Evolutionary conservation across 2,329 filamentous ascomycete genomes (phyloP).

Genomic region (Scedosporium aurantiacum): DNA sequence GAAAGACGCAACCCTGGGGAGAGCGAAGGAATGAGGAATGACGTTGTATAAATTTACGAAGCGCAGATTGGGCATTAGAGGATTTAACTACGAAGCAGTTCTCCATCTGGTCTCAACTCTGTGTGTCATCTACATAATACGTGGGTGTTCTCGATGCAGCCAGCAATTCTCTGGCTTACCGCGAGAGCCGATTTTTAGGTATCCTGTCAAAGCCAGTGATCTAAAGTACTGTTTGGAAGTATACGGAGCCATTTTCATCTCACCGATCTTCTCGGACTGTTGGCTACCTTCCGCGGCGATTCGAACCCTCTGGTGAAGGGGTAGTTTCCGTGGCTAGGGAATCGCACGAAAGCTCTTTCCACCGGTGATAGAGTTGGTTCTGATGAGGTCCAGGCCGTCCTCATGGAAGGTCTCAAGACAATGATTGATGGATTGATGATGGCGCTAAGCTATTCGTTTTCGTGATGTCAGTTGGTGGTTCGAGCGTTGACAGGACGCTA

Average conservation of each 20-base stretch:
- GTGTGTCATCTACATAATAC: background rate
- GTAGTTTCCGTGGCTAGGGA: too few species aligned
- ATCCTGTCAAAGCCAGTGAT: too few species aligned
- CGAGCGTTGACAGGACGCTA: background rate
- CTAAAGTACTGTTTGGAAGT: too few species aligned
- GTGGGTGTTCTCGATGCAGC: background rate
- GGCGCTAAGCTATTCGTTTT: background rate
- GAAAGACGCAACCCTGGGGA: too few species aligned
- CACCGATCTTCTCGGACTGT: too few species aligned
- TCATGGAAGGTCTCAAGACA: background rate
- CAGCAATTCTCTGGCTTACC: background rate
- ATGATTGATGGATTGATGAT: background rate
- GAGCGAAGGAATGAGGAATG: background rate
- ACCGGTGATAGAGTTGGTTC: background rate
- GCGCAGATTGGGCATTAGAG: background rate
- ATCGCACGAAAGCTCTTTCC: background rate
- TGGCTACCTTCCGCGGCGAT: too few species aligned
- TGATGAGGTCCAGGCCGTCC: background rate
- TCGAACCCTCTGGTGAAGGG: too few species aligned
- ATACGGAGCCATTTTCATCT: too few species aligned
- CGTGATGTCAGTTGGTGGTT: background rate
- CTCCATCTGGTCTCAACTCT: too few species aligned
- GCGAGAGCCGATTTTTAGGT: background rate
- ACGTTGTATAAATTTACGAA: background rate
- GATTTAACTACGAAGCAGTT: too few species aligned